Base-by-base conservation (phyloP, 2,329 filamentous ascomycete genomes). In the Alternaria ethzedia region DNA sequence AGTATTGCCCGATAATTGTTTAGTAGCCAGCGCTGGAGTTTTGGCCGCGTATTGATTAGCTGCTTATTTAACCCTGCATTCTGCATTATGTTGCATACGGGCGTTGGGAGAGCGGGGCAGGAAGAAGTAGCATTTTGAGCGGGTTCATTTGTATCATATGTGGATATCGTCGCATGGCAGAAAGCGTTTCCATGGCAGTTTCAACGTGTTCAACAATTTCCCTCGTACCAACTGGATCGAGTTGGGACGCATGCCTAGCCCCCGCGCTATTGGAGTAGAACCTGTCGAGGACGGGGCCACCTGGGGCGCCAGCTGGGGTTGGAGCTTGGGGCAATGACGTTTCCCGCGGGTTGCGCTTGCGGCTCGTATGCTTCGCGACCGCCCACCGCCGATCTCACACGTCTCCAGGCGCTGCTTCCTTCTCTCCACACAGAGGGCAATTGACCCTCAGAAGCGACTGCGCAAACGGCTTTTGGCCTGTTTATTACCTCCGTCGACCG, bases 11-110 rank as follows among this genome's bases (percentile, higher is more conserved):
- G 55, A 67, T 66, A 70, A 69, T 47, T 63, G 57, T 70, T 67
- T 70, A 65, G 70, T 74, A 67, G 59, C 67, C 64, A 77, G 77
- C 76, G 74, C 71, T 59, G 76, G 77, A 77, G 76, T 79, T 68
- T 76, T 67, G 67, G 64, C 61, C 67, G 64, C 64, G 64, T 65
- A 65, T 69, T 63, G 26, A 58, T 68, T 68, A 67, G 67, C 55
- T 70, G 71, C 65, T 67, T 52, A 36, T 52, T 63, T 59, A 57
- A 66, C 66, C 36, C 64, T 70, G 67, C 67, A 70, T 70, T 68
- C 64, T 70, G 67, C 67, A 70, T 70, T 68, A 46, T 66, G 62
- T 64, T 65, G 70, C 70, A 72, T 71, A 65, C 44, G 47, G 68
- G 66, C 62, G 66, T 72, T 69, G 52, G 36, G 49, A 58, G 41